Evolutionary conservation across 169 alveolate genomes (phyloP).

Genomic region (Toxoplasma gondii): DNA sequence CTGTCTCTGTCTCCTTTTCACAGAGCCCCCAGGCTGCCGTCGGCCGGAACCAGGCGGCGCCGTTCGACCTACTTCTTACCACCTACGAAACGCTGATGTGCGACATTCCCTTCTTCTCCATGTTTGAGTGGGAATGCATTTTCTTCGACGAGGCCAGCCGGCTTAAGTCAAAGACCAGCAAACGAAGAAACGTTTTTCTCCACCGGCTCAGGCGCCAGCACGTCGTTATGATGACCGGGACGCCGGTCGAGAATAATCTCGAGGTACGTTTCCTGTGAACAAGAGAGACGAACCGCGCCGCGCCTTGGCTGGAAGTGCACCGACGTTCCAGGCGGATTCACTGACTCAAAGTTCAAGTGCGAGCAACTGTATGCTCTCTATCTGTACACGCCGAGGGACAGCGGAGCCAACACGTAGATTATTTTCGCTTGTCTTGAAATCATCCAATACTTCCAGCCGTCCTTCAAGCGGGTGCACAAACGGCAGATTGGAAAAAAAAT

Average conservation of each 20-base stretch:
- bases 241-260: constrained; percentile 25
- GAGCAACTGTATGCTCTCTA: too few relatives aligned
- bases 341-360: too few relatives aligned
- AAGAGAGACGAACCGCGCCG: neutral
- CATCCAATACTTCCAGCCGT: too few relatives aligned
- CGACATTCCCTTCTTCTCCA: neutral
- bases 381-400: too few relatives aligned
- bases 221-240: constrained; percentile 27
- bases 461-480: too few relatives aligned
- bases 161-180: neutral
- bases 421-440: too few relatives aligned
- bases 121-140: neutral
- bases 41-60: neutral
- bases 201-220: neutral
- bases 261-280: neutral
- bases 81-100: constrained; percentile 3
- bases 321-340: too few relatives aligned
- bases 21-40: neutral
- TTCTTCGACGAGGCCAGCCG: constrained; percentile 42
- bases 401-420: too few relatives aligned
- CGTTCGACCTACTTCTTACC: constrained; percentile 34
- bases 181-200: neutral
- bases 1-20: neutral
- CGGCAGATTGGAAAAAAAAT: too few relatives aligned
- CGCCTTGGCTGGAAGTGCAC: too few relatives aligned